A percentile compares a stretch with the other conserved stretches of the same genome.
phyloP scores from a whole-genome alignment of 1,284 basidiomycete species.

The Naganishia sp. region DNA sequence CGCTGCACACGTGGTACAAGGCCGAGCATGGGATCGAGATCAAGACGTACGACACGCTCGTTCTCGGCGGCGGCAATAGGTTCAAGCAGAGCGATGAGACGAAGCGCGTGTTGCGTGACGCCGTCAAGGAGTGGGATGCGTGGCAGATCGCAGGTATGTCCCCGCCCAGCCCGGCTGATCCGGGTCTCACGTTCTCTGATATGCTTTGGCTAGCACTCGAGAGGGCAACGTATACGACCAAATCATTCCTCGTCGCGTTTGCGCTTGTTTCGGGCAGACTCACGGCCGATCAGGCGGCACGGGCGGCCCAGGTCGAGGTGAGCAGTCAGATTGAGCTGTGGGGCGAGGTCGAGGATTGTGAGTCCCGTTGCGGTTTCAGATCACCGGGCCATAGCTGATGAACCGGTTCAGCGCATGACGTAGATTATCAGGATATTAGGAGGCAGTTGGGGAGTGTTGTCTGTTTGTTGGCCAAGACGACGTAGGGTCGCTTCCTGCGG shows the following conservation, averaged over 20 bases:
- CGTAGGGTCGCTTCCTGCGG: neutral
- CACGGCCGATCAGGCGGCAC: conserved; percentile 78
- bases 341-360: conserved; percentile 99
- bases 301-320: conserved; percentile 89
- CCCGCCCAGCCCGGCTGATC: conserved; percentile 25
- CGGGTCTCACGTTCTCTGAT: neutral
- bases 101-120: conserved; percentile 61
- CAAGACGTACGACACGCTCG: conserved; percentile 43
- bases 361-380: conserved; percentile 51
- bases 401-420: conserved; percentile 74
- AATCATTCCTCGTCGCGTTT: conserved; percentile 86
- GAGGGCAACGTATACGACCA: conserved; percentile 82
- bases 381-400: neutral
- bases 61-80: conserved; percentile 68
- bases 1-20: conserved; percentile 77
- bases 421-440: conserved; percentile 91
- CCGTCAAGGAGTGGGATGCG: conserved; percentile 66
- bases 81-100: conserved; percentile 70
- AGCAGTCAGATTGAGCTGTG: conserved; percentile 91
- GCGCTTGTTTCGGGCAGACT: conserved; percentile 76
- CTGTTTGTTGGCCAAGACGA: conserved; percentile 54
- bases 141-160: conserved; percentile 83
- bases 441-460: conserved; percentile 80
- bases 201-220: conserved; percentile 70
- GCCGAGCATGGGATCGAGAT: conserved; percentile 68